Evolutionary conservation across 305 asterid genomes (phyloP), one percentile per base, ranked within the genome.

Genomic region (Fraxinus floribunda): DNA sequence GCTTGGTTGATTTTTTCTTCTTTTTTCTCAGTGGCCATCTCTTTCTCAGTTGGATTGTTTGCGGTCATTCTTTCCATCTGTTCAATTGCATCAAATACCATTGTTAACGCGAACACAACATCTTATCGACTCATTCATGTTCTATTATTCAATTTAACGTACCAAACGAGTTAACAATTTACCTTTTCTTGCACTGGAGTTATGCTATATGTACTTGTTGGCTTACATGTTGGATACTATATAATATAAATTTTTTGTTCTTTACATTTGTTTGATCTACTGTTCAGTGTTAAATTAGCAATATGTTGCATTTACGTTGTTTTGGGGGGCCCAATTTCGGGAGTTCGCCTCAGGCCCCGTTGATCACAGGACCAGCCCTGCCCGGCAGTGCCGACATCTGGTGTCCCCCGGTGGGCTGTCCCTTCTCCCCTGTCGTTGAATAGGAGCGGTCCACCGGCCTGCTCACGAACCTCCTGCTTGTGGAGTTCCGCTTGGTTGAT

Each of bases 311-410:
- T n/a, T n/a, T n/a, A n/a, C n/a, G n/a, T n/a, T n/a, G n/a, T n/a
- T n/a, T n/a, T n/a, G n/a, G n/a, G n/a, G n/a, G n/a, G n/a, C n/a
- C n/a, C n/a, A n/a, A n/a, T n/a, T n/a, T n/a, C n/a, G n/a, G n/a
- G n/a, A n/a, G n/a, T n/a, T n/a, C n/a, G n/a, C n/a, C n/a, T n/a
- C n/a, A n/a, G n/a, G n/a, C n/a, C n/a, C n/a, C n/a, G n/a, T n/a
- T n/a, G n/a, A n/a, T n/a, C n/a, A n/a, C n/a, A n/a, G n/a, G n/a
- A n/a, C n/a, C n/a, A n/a, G n/a, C n/a, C n/a, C n/a, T n/a, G n/a
- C 93, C 93, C 0, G 92, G 95, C 44, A 90, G 39, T 0, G 91
- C 93, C 2, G 92, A 90, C 95, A 88, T 91, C 79, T 92, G 93
- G 79, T 88, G 91, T 36, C 64, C 70, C 9, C 91, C 94, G n/a